phyloP scores from a whole-genome alignment of 78 protist genomes.

The Chrysochromulina parva region DNA sequence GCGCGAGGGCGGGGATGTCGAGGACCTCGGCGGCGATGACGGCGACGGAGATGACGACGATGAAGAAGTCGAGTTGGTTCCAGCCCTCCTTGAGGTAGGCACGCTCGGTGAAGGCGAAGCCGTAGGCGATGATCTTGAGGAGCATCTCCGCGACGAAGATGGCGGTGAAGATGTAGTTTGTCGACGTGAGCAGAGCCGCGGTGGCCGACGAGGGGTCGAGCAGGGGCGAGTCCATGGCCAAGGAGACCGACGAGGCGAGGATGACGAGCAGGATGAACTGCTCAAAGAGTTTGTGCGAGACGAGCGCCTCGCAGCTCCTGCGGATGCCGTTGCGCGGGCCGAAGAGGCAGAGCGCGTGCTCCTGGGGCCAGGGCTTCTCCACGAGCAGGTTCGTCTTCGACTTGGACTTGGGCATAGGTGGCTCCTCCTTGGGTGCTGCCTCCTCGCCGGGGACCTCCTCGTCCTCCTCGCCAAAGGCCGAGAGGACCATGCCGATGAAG shows the following conservation, averaged over 20 bases:
- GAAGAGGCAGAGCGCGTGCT: too few relatives aligned
- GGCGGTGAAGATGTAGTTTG: background rate
- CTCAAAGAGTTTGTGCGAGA: background rate
- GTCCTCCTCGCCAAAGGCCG: too few relatives aligned
- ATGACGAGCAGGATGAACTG: background rate
- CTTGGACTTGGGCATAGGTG: too few relatives aligned
- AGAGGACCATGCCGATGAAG: too few relatives aligned
- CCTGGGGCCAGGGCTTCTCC: too few relatives aligned
- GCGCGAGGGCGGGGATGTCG: too few relatives aligned
- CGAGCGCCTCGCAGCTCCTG: background rate
- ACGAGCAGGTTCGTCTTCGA: too few relatives aligned
- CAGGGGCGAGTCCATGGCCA: background rate
- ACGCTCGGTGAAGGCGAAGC: too few relatives aligned
- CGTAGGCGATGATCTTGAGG: background rate
- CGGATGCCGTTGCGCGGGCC: background rate
- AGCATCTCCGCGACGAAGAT: background rate
- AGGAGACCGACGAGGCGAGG: background rate
- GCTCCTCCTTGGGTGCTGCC: too few relatives aligned
- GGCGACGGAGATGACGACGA: slow-evolving; percentile 15
- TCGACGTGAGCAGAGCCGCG: background rate
- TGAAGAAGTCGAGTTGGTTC: slow-evolving; percentile 37
- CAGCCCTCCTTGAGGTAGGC: slow-evolving; percentile 1
- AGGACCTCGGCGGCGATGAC: too few relatives aligned
- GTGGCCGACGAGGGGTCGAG: background rate
- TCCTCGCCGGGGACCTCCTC: too few relatives aligned